Percentiles rank a stretch among this genome's conserved stretches.
Evolutionary conservation across 2,329 filamentous ascomycete species (phyloP).

Genomic region (Ilyonectria destructans): DNA sequence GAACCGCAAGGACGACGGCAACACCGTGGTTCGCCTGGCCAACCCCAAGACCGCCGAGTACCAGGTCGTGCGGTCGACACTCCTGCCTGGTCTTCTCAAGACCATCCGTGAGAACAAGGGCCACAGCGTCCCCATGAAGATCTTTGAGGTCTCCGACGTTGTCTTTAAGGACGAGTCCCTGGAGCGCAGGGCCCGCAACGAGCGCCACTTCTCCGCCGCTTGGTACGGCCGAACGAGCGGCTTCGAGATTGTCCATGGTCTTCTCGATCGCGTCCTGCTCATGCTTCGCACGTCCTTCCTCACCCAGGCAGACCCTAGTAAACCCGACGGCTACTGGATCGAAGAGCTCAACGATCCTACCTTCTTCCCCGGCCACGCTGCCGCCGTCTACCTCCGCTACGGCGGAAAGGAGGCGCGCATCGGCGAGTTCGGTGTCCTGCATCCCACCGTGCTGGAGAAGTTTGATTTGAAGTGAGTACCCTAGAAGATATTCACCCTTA

Average conservation of each 20-base stretch:
- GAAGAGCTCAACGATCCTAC: slow-evolving; percentile 92
- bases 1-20: slow-evolving; percentile 90
- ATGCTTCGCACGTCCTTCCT: slow-evolving; percentile 92
- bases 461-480: slow-evolving; percentile 85
- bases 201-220: slow-evolving; percentile 95
- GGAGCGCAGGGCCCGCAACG: slow-evolving; percentile 92
- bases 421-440: slow-evolving; percentile 93
- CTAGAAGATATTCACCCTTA: neutral
- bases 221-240: slow-evolving; percentile 96
- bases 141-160: slow-evolving; percentile 93
- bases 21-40: slow-evolving; percentile 85
- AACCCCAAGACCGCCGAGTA: slow-evolving; percentile 96
- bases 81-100: slow-evolving; percentile 91
- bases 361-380: slow-evolving; percentile 92
- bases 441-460: slow-evolving; percentile 93
- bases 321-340: slow-evolving; percentile 90
- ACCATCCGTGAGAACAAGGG: slow-evolving; percentile 95
- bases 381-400: slow-evolving; percentile 85
- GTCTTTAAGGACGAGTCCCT: slow-evolving; percentile 88
- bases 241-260: slow-evolving; percentile 95
- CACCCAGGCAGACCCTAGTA: slow-evolving; percentile 70
- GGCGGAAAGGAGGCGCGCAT: slow-evolving; percentile 83
- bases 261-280: slow-evolving; percentile 91
- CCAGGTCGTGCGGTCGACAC: slow-evolving; percentile 90
- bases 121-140: slow-evolving; percentile 89